These are phyloP conservation scores for Hyaloperonospora brassicae DNA, from an alignment of 352 stramenopile species.

Conservation along the genomic window DNA sequence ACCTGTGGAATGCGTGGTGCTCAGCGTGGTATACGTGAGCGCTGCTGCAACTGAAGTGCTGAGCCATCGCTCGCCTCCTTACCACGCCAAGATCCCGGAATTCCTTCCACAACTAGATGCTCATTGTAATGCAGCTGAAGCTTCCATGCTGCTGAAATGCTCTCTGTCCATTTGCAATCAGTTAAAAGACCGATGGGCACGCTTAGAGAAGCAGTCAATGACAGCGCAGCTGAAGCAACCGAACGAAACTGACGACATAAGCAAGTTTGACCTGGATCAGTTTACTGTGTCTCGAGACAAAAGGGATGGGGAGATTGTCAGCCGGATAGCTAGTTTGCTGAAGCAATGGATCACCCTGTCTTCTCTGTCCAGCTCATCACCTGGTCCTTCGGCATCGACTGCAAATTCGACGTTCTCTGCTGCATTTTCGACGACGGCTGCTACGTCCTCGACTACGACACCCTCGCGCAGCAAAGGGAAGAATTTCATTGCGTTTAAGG, in stretches of 20 bases:
- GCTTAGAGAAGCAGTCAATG: conserved; percentile 46
- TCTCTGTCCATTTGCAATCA: conserved; percentile 42
- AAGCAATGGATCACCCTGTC: conserved; percentile 51
- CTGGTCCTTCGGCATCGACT: conserved; percentile 10
- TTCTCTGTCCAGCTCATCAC: conserved; percentile 16
- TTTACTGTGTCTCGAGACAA: conserved; percentile 48
- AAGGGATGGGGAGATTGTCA: conserved; percentile 42
- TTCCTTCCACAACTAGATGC: conserved; percentile 44
- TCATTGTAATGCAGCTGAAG: conserved; percentile 36
- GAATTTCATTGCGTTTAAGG: conserved; percentile 24
- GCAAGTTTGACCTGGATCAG: conserved; percentile 46
- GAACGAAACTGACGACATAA: conserved; percentile 8
- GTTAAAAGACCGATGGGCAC: conserved; percentile 58
- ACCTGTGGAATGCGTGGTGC: conserved; percentile 52
- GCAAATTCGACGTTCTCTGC: conserved; percentile 3
- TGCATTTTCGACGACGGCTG: conserved; percentile 1
- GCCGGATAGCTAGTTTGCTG: conserved; percentile 42
- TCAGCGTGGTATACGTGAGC: conserved; percentile 65
- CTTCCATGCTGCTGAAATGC: conserved; percentile 47
- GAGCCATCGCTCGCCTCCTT: conserved; percentile 4
- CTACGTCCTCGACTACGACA: background rate
- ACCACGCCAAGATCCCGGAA: conserved; percentile 20
- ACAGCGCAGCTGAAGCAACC: conserved; percentile 19
- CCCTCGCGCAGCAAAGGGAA: conserved; percentile 6
- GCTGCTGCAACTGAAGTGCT: conserved; percentile 40